Evolutionary conservation across 768 basidiomycete species (phyloP).

Genomic region (Boletus vinaceobasis): DNA sequence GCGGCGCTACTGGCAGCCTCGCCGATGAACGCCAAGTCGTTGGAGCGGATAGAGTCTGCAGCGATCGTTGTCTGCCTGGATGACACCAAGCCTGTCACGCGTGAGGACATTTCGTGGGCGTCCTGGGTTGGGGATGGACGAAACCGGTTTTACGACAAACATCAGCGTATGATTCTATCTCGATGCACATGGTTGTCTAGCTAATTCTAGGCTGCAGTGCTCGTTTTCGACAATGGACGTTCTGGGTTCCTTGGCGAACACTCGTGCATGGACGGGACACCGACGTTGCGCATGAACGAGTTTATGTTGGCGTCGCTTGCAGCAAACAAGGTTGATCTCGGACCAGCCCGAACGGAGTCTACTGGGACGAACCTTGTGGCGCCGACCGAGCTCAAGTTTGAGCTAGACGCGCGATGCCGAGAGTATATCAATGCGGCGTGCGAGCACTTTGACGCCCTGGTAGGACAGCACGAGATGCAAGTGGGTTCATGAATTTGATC

Average conservation of each 20-base stretch:
- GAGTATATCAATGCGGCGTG: constrained; percentile 57
- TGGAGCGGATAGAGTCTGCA: constrained; percentile 84
- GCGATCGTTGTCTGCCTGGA: constrained; percentile 88
- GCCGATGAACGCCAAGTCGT: constrained; percentile 57
- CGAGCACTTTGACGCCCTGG: constrained; percentile 68
- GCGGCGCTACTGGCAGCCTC: constrained; percentile 62
- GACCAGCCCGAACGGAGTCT: constrained; percentile 40
- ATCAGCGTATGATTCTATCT: constrained; percentile 60
- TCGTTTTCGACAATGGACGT: constrained; percentile 93
- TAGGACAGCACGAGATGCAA: constrained; percentile 75
- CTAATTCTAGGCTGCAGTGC: constrained; percentile 46
- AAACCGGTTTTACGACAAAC: constrained; percentile 96
- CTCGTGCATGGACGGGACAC: constrained; percentile 91
- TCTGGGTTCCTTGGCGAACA: constrained; percentile 91
- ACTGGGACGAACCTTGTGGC: constrained; percentile 42
- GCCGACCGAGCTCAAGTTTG: constrained; percentile 70
- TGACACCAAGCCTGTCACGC: constrained; percentile 72
- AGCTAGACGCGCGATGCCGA: constrained; percentile 52
- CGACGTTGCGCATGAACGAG: constrained; percentile 93
- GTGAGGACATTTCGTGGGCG: constrained; percentile 77
- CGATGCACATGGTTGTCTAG: background rate
- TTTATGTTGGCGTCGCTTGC: constrained; percentile 80
- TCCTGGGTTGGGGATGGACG: constrained; percentile 89
- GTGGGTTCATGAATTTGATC: constrained; percentile 35
- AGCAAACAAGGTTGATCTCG: constrained; percentile 71